Conservation (phyloP, 768 basidiomycete species). For the Suillus tomentosus region DNA sequence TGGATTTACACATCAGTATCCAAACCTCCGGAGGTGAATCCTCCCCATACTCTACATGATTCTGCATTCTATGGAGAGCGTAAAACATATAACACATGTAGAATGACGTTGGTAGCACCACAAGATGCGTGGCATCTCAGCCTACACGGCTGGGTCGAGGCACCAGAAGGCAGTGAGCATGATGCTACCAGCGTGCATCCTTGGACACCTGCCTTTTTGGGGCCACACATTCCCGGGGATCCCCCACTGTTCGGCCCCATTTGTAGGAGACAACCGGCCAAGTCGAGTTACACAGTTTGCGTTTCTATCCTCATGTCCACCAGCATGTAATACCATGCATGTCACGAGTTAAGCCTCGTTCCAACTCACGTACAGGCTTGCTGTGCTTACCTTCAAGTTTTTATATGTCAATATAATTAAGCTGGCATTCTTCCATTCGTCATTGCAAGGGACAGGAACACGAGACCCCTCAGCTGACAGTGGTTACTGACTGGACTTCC, state of each 20-base stretch:
- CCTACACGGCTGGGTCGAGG: neutral
- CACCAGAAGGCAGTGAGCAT: constrained; percentile 3
- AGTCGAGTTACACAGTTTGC: neutral
- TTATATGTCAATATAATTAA: neutral
- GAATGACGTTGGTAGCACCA: neutral
- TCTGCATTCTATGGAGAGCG: neutral
- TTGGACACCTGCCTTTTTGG: neutral
- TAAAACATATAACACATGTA: neutral
- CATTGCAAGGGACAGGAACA: constrained; percentile 1
- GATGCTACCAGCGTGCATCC: neutral
- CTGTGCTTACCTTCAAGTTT: constrained; percentile 3
- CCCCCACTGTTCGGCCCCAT: neutral
- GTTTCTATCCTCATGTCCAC: neutral
- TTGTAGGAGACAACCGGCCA: neutral
- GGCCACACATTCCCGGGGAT: neutral
- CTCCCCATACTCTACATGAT: neutral
- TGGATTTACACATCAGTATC: neutral
- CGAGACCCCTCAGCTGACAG: neutral
- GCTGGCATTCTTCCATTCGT: neutral
- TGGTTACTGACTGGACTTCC: neutral
- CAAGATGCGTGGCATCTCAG: neutral
- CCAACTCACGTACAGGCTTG: neutral
- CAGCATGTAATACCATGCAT: neutral
- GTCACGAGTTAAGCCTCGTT: neutral
- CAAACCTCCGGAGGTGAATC: neutral